Evolutionary conservation across 179 eudicot genomes (phyloP).

Genomic region (Silene noctiflora): DNA sequence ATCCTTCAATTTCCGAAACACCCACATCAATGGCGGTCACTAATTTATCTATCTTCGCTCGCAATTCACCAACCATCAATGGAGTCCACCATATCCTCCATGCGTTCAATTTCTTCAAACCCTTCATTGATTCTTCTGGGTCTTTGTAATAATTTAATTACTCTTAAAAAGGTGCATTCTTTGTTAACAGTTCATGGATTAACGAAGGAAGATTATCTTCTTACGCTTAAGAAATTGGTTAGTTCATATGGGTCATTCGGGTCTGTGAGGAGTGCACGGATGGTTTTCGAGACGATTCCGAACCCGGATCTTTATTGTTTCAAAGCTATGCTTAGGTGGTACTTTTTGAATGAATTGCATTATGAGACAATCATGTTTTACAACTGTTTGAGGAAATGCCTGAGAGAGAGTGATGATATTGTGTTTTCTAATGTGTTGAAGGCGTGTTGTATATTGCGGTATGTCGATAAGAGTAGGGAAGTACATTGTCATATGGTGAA

Average conservation of each 20-base stretch:
- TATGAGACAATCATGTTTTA: constrained; percentile 50
- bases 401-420: constrained; percentile 51
- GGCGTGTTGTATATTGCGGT: constrained; percentile 64
- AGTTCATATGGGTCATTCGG: constrained; percentile 63
- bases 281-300: constrained; percentile 57
- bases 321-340: constrained; percentile 89
- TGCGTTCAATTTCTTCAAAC: constrained; percentile 41
- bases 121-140: constrained; percentile 53
- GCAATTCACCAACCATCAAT: constrained; percentile 19
- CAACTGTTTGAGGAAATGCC: constrained; percentile 50
- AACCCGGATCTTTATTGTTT: constrained; percentile 55
- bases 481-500: constrained; percentile 66
- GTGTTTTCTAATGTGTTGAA: constrained; percentile 70
- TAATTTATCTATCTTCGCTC: constrained; percentile 16
- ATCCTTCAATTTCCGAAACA: constrained; percentile 21
- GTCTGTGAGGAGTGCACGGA: constrained; percentile 42
- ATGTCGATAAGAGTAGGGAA: constrained; percentile 54
- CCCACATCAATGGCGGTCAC: constrained; percentile 26
- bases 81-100: constrained; percentile 28
- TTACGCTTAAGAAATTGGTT: constrained; percentile 53
- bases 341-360: constrained; percentile 55
- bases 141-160: constrained; percentile 36
- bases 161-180: constrained; percentile 54
- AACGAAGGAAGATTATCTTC: constrained; percentile 23
- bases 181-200: constrained; percentile 54